Evolutionary conservation across 202 grass and related monocot genomes (phyloP).

Genomic region (Elaeis oleifera): DNA sequence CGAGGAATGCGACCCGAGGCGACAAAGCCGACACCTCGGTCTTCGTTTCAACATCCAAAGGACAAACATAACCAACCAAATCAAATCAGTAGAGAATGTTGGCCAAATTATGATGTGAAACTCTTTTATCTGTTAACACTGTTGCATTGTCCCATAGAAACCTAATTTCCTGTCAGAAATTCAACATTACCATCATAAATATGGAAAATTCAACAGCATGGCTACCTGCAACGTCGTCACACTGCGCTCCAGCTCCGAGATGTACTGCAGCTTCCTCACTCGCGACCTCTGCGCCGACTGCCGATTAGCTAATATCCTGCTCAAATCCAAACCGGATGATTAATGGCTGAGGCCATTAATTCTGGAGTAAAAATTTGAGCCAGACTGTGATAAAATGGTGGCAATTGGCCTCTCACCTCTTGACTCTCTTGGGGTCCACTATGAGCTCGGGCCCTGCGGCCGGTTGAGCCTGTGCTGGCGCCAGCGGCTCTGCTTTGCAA

Average conservation of each 20-base stretch:
- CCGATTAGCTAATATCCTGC: slow-evolving; percentile 14
- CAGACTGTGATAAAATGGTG: background rate
- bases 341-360: too few species aligned
- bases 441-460: background rate
- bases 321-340: background rate
- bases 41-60: background rate
- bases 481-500: background rate
- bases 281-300: slow-evolving; percentile 16
- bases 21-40: slow-evolving; percentile 11
- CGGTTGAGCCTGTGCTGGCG: background rate
- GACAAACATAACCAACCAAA: too few species aligned
- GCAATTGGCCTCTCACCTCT: background rate
- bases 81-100: too few species aligned
- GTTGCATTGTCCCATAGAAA: too few species aligned
- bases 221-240: slow-evolving; percentile 5
- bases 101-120: too few species aligned
- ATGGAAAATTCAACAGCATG: background rate
- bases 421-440: slow-evolving; percentile 8
- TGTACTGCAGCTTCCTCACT: slow-evolving; percentile 20
- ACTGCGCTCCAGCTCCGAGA: slow-evolving; percentile 13
- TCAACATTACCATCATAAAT: too few species aligned
- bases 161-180: too few species aligned
- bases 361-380: too few species aligned
- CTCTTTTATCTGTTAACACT: too few species aligned
- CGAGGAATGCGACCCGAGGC: slow-evolving; percentile 10